Evolutionary conservation across 208 protist species (phyloP), one percentile per base, ranked within the genome.

Genomic region (Acanthamoeba divionensis): DNA sequence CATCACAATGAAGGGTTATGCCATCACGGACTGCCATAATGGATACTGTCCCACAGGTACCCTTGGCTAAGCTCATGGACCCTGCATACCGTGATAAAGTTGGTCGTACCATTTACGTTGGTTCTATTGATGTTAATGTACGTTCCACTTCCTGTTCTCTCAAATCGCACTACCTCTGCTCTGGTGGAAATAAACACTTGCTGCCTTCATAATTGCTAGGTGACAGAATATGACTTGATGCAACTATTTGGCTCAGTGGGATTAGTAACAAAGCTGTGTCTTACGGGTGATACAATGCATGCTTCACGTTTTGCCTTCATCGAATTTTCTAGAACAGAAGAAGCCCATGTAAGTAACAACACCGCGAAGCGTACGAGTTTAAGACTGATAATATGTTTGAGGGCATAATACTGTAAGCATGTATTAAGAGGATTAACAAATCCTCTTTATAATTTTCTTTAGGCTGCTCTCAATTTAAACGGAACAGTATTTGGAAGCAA

Each of bases 21-120:
- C 79, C 79, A 8, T 87, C 79, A 5, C 63, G 69, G 57, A 87
- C 79, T 7, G 79, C 79, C 18, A 87, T 87, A 13, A 52, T 69
- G 36, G 57, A 6, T 7, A 6, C 50, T 65, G 29, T 21, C 0
- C 0, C 75, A 6, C n/a, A 24, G 8, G 6, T n/a, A 15, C 45
- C 38, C 10, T 29, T 36, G 48, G 48, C 48, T 29, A 29, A 13
- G 18, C 9, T 44, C 33, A 10, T 62, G 12, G 79, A 87, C 36
- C 79, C 79, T 6, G 69, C 79, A 21, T 87, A 87, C 29, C 79
- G 54, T 10, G 79, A 87, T 36, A 29, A 60, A 0, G 79, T 45
- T 44, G 45, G 55, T 10, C 79, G 79, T 33, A 87, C 79, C 15
- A 52, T 87, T 60, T 67, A 87, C 55, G 26, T 87, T 10, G 79